Evolutionary conservation across 176 grass and related monocot genomes (phyloP).

Genomic region (Musa schizocarpa): DNA sequence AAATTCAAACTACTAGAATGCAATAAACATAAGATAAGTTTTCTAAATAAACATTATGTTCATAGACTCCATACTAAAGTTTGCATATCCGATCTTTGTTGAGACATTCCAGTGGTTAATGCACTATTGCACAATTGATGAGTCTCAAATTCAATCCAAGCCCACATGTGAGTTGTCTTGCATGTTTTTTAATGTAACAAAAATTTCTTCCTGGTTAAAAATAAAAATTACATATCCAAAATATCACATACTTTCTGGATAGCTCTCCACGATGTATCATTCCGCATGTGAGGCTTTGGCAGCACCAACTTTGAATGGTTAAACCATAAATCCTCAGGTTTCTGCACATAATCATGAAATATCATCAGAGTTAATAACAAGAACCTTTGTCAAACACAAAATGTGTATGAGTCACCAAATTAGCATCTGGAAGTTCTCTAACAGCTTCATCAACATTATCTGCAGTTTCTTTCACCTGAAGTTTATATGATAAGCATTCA

Average conservation of each 20-base stretch:
- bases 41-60: too few species aligned
- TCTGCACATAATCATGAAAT: constrained; percentile 36
- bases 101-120: too few species aligned
- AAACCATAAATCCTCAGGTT: constrained; percentile 86
- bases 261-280: constrained; percentile 64
- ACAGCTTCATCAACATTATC: constrained; percentile 77
- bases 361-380: constrained; percentile 15
- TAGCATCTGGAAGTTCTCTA: constrained; percentile 96
- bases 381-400: constrained; percentile 20
- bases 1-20: too few species aligned
- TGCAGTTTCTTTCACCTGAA: constrained; percentile 86
- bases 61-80: too few species aligned
- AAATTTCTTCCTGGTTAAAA: too few species aligned
- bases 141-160: too few species aligned
- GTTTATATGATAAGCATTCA: background rate
- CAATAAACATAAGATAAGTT: too few species aligned
- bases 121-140: too few species aligned
- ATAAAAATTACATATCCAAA: background rate
- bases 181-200: too few species aligned
- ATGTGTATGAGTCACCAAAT: constrained; percentile 44
- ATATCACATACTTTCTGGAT: constrained; percentile 58
- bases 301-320: constrained; percentile 74
- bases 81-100: too few species aligned
- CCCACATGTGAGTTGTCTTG: too few species aligned
- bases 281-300: constrained; percentile 84